phyloP scores from a whole-genome alignment of 1,284 basidiomycete genomes.

The Tilletia caries region DNA sequence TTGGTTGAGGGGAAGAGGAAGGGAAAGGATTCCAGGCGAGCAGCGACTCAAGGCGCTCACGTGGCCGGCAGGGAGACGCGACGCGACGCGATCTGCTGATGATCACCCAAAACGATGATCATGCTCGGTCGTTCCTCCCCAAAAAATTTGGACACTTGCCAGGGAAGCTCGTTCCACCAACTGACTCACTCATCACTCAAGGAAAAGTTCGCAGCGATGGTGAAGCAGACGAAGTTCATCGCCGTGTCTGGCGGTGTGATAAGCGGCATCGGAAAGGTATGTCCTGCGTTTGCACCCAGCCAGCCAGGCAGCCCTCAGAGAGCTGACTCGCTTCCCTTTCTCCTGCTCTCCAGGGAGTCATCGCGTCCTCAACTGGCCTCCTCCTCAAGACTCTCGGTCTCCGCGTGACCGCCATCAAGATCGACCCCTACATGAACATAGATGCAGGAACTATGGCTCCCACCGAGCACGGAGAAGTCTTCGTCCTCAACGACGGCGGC shows the following conservation, averaged over 20 bases:
- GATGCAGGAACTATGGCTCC: conserved; percentile 99
- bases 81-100: too few species aligned
- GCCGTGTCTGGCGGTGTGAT: conserved; percentile 56
- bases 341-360: neutral
- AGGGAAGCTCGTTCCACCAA: too few species aligned
- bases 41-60: too few species aligned
- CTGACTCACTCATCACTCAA: neutral
- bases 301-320: neutral
- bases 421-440: conserved; percentile 99
- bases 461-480: conserved; percentile 97
- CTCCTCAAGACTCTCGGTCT: conserved; percentile 91
- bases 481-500: conserved; percentile 95
- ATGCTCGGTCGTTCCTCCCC: too few species aligned
- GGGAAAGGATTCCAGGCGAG: too few species aligned
- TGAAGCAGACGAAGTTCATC: conserved; percentile 54
- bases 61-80: too few species aligned
- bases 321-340: neutral
- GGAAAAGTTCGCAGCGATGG: neutral
- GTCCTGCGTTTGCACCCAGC: neutral
- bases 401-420: conserved; percentile 98
- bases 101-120: too few species aligned
- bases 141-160: neutral
- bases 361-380: conserved; percentile 90
- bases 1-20: too few species aligned
- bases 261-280: conserved; percentile 57